Evolutionary conservation across 1,284 basidiomycete species (phyloP), one percentile per base, ranked within the genome.

Genomic region (Marasmius sp.): DNA sequence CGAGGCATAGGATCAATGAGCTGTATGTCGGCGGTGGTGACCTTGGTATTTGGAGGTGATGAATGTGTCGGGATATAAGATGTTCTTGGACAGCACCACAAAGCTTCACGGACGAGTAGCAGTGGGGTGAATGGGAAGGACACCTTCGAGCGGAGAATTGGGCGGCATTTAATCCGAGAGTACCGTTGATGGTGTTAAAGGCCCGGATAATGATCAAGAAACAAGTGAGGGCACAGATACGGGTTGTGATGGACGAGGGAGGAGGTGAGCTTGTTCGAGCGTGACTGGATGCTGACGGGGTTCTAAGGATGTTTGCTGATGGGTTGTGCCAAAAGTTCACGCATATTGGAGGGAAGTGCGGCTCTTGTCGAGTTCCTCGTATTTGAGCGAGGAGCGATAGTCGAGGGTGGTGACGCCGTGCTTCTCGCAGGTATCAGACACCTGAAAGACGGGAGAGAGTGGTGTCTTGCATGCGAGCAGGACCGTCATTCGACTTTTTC

Each of bases 11-110:
- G n/a, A n/a, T 97, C 85, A 64, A 82, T 80, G 79, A 90, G 89
- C 74, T 89, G 89, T 60, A 89, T 92, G 66, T 90, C 80, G 65
- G 82, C 79, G 65, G 89, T 75, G 57, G 84, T 81, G 68, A 95
- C 93, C 65, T n/a, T n/a, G n/a, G n/a, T n/a, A n/a, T n/a, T n/a
- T 93, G 91, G 79, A 95, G 93, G 70, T 84, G 79, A 79, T 89
- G 97, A n/a, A n/a, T n/a, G n/a, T n/a, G n/a, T n/a, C n/a, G n/a
- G n/a, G n/a, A n/a, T n/a, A n/a, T n/a, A 80, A 74, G 27, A 94
- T 94, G 73, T 89, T 88, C 70, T 92, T 89, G 60, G 91, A 91
- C 75, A 94, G 89, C 70, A 97, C 93, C 67, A 87, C 85, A 79
- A 98, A 86, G 52, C 88, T 82, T 69, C 90, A 81, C 63, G 87